Percentiles rank a stretch among this genome's conserved stretches.
Evolutionary conservation across 768 basidiomycete species (phyloP).

Genomic region (Artomyces pyxidatus): DNA sequence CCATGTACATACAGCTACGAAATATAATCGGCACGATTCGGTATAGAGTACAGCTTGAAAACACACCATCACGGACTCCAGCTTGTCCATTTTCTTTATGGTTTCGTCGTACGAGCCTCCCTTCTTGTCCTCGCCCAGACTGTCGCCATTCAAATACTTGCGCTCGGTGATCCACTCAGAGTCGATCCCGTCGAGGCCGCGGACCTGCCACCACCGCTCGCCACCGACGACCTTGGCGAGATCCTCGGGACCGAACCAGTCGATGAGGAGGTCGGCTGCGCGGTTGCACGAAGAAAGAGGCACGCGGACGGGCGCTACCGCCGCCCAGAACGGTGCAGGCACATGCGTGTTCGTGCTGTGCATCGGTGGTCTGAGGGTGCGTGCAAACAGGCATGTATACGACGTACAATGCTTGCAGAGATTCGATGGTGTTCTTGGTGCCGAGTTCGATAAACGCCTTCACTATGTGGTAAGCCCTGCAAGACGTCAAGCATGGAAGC

Average conservation of each 20-base stretch:
- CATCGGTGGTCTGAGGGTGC: neutral
- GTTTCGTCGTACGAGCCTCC: slow-evolving; percentile 28
- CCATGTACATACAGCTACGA: slow-evolving; percentile 68
- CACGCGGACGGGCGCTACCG: slow-evolving; percentile 47
- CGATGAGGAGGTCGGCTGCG: slow-evolving; percentile 59
- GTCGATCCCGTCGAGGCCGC: slow-evolving; percentile 62
- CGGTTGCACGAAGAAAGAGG: slow-evolving; percentile 49
- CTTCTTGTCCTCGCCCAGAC: slow-evolving; percentile 28
- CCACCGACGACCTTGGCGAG: slow-evolving; percentile 66
- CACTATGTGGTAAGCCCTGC: slow-evolving; percentile 61
- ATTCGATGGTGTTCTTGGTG: slow-evolving; percentile 60
- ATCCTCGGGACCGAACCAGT: slow-evolving; percentile 66
- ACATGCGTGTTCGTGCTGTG: slow-evolving; percentile 60
- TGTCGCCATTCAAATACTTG: slow-evolving; percentile 31
- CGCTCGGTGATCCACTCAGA: slow-evolving; percentile 54
- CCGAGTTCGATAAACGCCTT: slow-evolving; percentile 64
- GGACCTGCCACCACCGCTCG: slow-evolving; percentile 78
- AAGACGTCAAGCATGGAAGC: neutral
- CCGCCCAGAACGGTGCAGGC: slow-evolving; percentile 59
- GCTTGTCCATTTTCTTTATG: slow-evolving; percentile 36
- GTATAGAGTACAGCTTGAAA: slow-evolving; percentile 1
- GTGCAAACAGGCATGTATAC: neutral
- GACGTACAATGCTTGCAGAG: slow-evolving; percentile 56
- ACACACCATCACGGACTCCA: slow-evolving; percentile 49
- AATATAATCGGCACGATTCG: slow-evolving; percentile 14